Percentiles rank a stretch among this genome's conserved stretches.
Evolutionary conservation across 371 early-diverging fungal species (phyloP).

Genomic region (Syncephalastrum contaminatum): DNA sequence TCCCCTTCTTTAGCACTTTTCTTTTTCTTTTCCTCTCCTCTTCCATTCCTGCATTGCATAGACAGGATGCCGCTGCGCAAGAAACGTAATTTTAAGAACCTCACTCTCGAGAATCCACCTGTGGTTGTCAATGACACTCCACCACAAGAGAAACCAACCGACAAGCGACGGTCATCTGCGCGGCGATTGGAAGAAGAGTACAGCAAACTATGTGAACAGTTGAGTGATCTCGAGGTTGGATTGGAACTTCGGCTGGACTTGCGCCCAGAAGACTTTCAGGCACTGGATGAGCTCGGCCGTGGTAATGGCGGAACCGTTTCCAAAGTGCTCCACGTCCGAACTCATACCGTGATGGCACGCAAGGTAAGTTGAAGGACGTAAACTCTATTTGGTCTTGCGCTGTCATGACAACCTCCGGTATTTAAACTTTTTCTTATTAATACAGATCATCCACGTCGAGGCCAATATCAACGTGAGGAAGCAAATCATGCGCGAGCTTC

Average conservation of each 20-base stretch:
- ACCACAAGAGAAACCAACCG: conserved; percentile 9
- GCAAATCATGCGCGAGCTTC: conserved; percentile 85
- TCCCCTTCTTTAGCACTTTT: neutral
- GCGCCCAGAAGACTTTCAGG: conserved; percentile 79
- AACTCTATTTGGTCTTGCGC: neutral
- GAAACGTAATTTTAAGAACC: conserved; percentile 75
- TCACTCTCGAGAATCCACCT: conserved; percentile 54
- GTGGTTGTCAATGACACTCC: conserved; percentile 29
- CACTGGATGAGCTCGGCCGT: conserved; percentile 78
- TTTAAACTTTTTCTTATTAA: neutral
- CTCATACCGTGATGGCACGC: conserved; percentile 81
- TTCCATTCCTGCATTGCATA: too few species aligned
- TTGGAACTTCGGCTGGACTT: conserved; percentile 76
- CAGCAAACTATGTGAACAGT: conserved; percentile 39
- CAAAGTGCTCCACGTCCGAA: conserved; percentile 75
- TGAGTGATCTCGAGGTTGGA: conserved; percentile 69
- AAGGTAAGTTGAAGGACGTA: conserved; percentile 54
- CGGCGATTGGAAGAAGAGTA: conserved; percentile 30
- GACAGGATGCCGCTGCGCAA: conserved; percentile 56
- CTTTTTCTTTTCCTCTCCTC: conserved; percentile 20
- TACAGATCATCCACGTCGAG: conserved; percentile 81
- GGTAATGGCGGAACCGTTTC: conserved; percentile 89
- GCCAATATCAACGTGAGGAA: conserved; percentile 68
- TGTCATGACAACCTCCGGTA: neutral
- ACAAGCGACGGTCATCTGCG: conserved; percentile 14